Percentiles rank a stretch among this genome's conserved stretches.
phyloP scores from a whole-genome alignment of 1,284 basidiomycete genomes.

The Tetrapyrgos nigripes region DNA sequence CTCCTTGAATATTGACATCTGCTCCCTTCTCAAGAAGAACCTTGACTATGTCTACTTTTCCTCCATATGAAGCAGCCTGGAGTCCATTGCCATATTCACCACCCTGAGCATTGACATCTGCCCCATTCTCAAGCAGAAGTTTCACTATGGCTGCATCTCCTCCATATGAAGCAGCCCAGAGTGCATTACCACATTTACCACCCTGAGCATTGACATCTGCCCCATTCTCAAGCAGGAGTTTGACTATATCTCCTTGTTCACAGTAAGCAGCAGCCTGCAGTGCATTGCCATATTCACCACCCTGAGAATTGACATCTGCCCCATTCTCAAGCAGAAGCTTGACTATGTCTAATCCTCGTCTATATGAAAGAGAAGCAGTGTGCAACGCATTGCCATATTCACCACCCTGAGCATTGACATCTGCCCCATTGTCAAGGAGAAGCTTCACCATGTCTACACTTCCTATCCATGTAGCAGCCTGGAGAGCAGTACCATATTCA shows the following conservation, averaged over 20 bases:
- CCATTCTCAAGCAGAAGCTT: neutral
- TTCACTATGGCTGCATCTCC: slow-evolving; percentile 1
- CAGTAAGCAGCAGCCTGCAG: neutral
- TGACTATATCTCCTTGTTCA: neutral
- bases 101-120: no score
- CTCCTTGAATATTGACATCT: no score
- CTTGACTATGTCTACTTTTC: no score
- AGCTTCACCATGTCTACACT: slow-evolving; percentile 1
- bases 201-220: slow-evolving; percentile 1
- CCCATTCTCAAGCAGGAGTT: neutral
- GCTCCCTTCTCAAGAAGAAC: no score
- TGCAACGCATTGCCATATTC: slow-evolving; percentile 12
- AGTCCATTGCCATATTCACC: no score
- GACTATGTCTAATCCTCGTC: neutral
- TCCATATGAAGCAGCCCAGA: slow-evolving; percentile 6
- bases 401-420: slow-evolving; percentile 3
- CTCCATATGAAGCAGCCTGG: no score
- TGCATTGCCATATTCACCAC: neutral
- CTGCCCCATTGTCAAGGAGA: slow-evolving; percentile 11
- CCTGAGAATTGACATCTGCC: neutral
- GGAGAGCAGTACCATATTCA: slow-evolving; percentile 6
- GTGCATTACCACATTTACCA: slow-evolving; percentile 4
- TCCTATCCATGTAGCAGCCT: neutral
- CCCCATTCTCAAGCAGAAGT: slow-evolving; percentile 11
- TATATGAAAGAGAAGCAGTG: neutral